Base-by-base conservation (phyloP, 352 stramenopile genomes). In the Pseudoperonospora humuli region DNA sequence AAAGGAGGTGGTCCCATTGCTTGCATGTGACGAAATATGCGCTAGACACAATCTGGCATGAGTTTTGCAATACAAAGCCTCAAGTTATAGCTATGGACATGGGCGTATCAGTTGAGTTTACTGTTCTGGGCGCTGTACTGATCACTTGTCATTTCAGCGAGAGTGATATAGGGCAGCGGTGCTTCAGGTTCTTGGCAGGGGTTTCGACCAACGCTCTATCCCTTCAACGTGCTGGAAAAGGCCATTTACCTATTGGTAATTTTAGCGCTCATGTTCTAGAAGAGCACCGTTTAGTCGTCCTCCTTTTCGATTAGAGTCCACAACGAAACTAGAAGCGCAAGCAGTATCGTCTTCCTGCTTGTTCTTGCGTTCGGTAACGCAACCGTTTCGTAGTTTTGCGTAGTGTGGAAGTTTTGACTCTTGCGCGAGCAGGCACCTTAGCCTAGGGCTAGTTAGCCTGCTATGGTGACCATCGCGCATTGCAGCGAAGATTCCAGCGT, bases 401-500 rank as follows among this genome's bases (percentile, higher is more conserved):
- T 18, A 32, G 20, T 42, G 35, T 23, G 35, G 14, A 50, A 17
- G 28, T 31, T 53, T 44, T 50, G 20, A 36, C 18, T 51, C 10
- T 21, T 23, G 39, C 29, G 40, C 36, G 53, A 57, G 46, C 39
- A 48, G 48, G 32, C 46, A 35, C 32, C 35, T 48, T 19, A 32
- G 32, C 33, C 50, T 50, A 50, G 42, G 51, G 50, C 45, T 45
- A 46, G 41, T 41, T 45, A 41, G 41, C n/a, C 24, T 39, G 44
- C 57, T 32, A 66, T 66, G 57, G 52, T 66, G 42, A 33, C 32
- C 13, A 62, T 58, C 31, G 45, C 28, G 27, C 45, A 27, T 52
- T 41, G 40, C 33, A 54, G 32, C 23, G 57, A 67, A 63, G 42
- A 54, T 18, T 23, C 26, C 3, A 62, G 31, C 26, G 28, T 26